Percentiles rank a stretch among this genome's conserved stretches.
phyloP scores from a whole-genome alignment of 805 yeast genomes.

The Candida nemodendra region DNA sequence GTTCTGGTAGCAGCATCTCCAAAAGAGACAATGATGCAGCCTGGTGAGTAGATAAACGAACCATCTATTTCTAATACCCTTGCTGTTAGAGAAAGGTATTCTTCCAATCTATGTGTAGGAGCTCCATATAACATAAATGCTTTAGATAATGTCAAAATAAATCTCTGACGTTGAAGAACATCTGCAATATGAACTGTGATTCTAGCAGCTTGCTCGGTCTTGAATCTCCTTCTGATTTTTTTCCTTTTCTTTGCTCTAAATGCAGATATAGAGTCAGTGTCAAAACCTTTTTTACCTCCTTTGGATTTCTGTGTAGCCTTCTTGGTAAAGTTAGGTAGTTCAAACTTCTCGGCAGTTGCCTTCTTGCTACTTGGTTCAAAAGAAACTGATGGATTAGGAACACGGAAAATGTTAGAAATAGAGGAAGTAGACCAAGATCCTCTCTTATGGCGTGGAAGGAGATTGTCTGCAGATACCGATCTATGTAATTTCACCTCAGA shows the following conservation, averaged over 20 bases:
- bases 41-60: conserved; percentile 88
- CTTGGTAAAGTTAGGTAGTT: conserved; percentile 20
- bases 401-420: conserved; percentile 11
- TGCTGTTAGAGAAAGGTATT: conserved; percentile 88
- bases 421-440: conserved; percentile 12
- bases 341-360: conserved; percentile 11
- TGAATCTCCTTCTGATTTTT: conserved; percentile 30
- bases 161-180: conserved; percentile 80
- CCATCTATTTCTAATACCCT: conserved; percentile 92
- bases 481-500: conserved; percentile 12
- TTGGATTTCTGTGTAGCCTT: conserved; percentile 7
- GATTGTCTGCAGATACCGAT: conserved; percentile 19
- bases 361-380: conserved; percentile 6
- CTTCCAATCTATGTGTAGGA: conserved; percentile 93
- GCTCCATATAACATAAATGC: conserved; percentile 95
- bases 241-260: conserved; percentile 23
- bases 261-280: conserved; percentile 9
- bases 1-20: conserved; percentile 95
- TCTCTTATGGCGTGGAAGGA: conserved; percentile 12
- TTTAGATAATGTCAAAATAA: conserved; percentile 79
- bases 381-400: neutral
- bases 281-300: conserved; percentile 3
- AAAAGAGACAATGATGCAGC: conserved; percentile 91
- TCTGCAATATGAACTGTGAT: conserved; percentile 94
- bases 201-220: conserved; percentile 52